Conservation (phyloP, 441 rosid genomes). For the Erysimum cheiri region DNA sequence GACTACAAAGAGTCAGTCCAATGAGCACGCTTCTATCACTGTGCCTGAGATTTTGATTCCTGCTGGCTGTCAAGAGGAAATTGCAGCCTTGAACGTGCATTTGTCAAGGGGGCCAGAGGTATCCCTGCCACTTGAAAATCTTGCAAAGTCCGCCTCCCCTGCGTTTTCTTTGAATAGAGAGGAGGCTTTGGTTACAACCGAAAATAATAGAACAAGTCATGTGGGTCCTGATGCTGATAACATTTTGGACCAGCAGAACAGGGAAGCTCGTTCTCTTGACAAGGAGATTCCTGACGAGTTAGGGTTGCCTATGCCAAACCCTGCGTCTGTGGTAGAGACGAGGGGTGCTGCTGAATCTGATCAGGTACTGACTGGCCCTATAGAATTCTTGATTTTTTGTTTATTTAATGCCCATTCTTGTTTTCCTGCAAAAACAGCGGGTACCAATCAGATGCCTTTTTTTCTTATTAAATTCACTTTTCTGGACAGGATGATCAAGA, state of each 20-base stretch:
- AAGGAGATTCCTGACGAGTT: slow-evolving; percentile 36
- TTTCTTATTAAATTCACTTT: slow-evolving; percentile 25
- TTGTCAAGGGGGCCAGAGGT: slow-evolving; percentile 42
- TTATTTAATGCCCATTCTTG: slow-evolving; percentile 24
- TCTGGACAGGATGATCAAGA: slow-evolving; percentile 40
- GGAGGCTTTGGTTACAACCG: slow-evolving; percentile 35
- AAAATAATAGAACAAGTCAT: slow-evolving; percentile 32
- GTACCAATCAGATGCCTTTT: slow-evolving; percentile 9
- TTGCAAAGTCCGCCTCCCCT: slow-evolving; percentile 34
- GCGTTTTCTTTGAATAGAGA: slow-evolving; percentile 40
- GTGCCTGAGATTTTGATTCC: slow-evolving; percentile 36
- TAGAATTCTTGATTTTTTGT: slow-evolving; percentile 15
- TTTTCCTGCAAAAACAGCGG: slow-evolving; percentile 16
- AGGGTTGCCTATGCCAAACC: slow-evolving; percentile 38
- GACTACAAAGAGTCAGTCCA: slow-evolving; percentile 36
- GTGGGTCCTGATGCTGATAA: slow-evolving; percentile 22
- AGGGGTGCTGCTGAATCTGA: slow-evolving; percentile 38
- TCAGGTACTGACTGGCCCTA: slow-evolving; percentile 44
- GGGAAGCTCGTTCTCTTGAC: slow-evolving; percentile 34
- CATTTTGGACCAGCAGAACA: slow-evolving; percentile 41
- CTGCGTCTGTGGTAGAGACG: slow-evolving; percentile 41
- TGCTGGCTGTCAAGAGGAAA: slow-evolving; percentile 39
- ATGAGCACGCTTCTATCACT: slow-evolving; percentile 25
- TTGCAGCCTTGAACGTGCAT: slow-evolving; percentile 23
- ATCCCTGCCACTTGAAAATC: slow-evolving; percentile 35